A percentile compares a stretch with the other conserved stretches of the same genome.
phyloP scores from a whole-genome alignment of 441 rosid species.

The Populus trichocarpa region DNA sequence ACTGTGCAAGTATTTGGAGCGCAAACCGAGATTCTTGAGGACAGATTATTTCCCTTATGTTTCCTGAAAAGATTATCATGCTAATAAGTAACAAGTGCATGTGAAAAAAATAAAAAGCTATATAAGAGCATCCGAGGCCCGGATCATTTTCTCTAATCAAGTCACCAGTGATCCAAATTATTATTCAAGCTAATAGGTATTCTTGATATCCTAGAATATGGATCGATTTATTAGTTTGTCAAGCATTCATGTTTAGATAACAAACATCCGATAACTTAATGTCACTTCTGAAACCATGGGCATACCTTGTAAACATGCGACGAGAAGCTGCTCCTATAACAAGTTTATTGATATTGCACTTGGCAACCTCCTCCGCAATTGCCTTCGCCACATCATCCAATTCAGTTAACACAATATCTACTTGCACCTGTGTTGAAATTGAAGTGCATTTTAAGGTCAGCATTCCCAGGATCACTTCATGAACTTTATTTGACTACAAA shows the following conservation, averaged over 20 bases:
- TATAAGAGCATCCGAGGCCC: neutral
- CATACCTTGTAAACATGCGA: conserved; percentile 60
- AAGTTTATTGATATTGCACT: conserved; percentile 48
- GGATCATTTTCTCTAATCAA: neutral
- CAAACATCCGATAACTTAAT: neutral
- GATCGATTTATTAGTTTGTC: neutral
- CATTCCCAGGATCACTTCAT: conserved; percentile 5
- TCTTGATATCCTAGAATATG: neutral
- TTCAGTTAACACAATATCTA: conserved; percentile 52
- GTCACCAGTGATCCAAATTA: no score
- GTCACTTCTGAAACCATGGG: neutral
- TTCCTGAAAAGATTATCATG: conserved; percentile 35
- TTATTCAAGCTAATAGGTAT: neutral
- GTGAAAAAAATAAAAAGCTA: neutral
- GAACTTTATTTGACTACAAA: neutral
- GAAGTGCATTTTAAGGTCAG: conserved; percentile 4
- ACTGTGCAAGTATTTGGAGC: conserved; percentile 76
- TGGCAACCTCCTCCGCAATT: conserved; percentile 65
- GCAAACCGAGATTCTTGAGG: conserved; percentile 60
- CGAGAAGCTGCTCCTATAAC: conserved; percentile 81
- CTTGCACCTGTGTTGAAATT: conserved; percentile 45
- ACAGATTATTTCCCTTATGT: conserved; percentile 42
- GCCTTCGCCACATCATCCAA: conserved; percentile 70
- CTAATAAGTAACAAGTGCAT: conserved; percentile 7
- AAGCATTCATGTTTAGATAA: neutral